Base-by-base conservation (phyloP, 2,329 filamentous ascomycete genomes). In the Botryotinia calthae region DNA sequence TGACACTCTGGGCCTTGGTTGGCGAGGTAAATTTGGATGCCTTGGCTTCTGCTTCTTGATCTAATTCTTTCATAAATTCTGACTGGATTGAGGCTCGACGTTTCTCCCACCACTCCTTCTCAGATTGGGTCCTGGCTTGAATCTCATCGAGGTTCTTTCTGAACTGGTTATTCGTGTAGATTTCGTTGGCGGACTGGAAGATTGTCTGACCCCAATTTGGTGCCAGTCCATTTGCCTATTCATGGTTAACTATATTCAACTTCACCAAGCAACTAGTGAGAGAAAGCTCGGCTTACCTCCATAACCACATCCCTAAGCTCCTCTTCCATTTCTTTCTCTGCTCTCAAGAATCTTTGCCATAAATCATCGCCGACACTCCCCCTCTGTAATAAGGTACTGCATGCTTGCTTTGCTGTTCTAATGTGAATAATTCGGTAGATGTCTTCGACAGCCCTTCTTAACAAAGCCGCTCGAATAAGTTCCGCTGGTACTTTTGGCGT, bases 171-270 rank as follows among this genome's bases (percentile, higher is more conserved):
- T 98, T 98, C 80, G 94, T 91, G 73, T 92, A 90, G 83, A 99
- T 98, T 83, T 99, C 96, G 83, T 97, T 97, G 72, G 96, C 96
- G 63, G 93, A 95, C 83, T 99, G 96, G 88, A 99, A 99, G 82
- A 99, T 98, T 72, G 89, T 90, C 81, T 96, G 91, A 75, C 96
- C 96, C 96, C 96, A 99, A 82, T 91, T 91, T 66, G 93, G 91
- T 1, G 89, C 87, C 76, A 98, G 92, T 31, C 93, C 94, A 81
- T 98, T 98, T 79, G 97, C 96, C 94, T 98, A 64, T 58, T 34
- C 71, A 31, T 72, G 73, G 73, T 81, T 74, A 81, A 76, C 70
- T 71, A 68, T 58, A 8, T 28, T 64, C 48, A 28, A 37, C 31
- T 58, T 2, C 51, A 56, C 2, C 51, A 56, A 31, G 51, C n/a